These are phyloP conservation scores for Rhododendron molle DNA, from an alignment of 148 eudicot genomes.

Conservation along the genomic window DNA sequence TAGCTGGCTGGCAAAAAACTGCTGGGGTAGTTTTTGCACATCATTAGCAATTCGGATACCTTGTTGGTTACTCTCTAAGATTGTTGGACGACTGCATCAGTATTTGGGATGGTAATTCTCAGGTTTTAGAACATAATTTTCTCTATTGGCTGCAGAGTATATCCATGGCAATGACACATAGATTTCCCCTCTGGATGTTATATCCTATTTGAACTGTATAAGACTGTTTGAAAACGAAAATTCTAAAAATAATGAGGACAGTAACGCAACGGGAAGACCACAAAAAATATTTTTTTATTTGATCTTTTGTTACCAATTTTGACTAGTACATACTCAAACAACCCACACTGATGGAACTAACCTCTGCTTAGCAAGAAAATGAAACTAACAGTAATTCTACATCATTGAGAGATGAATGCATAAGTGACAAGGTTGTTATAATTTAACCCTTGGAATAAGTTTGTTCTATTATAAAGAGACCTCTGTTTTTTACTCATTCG, in stretches of 20 bases:
- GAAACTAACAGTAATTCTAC: not conserved
- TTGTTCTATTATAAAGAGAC: not conserved
- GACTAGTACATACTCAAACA: not conserved
- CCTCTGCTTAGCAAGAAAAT: not conserved
- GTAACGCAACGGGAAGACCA: not conserved
- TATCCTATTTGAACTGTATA: too few species aligned
- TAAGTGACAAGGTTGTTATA: not conserved
- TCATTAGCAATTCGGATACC: not conserved
- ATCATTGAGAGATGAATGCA: not conserved
- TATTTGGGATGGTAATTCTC: slow-evolving; percentile 19
- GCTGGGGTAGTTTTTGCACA: not conserved
- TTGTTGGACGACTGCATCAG: not conserved
- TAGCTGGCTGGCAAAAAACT: not conserved
- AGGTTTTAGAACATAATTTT: not conserved
- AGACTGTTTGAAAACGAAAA: not conserved
- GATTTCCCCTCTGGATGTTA: not conserved
- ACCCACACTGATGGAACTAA: not conserved
- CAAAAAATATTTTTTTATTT: not conserved
- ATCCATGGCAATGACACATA: not conserved
- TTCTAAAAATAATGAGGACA: not conserved
- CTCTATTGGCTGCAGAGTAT: not conserved
- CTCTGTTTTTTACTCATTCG: not conserved
- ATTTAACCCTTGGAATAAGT: not conserved
- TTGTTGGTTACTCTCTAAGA: not conserved
- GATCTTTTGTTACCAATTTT: not conserved